Base-by-base conservation (phyloP, 345 rosid species). In the Excoecaria agallocha region DNA sequence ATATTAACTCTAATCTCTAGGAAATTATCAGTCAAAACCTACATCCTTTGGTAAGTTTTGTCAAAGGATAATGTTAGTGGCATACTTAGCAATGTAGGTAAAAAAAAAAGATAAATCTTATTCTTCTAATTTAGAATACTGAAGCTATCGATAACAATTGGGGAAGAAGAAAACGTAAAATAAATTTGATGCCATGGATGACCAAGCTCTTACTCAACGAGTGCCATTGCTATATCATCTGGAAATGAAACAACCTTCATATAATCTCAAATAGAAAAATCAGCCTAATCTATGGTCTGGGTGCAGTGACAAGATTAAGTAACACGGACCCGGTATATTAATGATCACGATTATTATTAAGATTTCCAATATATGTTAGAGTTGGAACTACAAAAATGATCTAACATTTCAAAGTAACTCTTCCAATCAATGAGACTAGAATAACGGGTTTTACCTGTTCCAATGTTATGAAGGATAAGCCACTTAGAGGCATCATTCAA, bases 171-270 rank as follows among this genome's bases (percentile, higher is more conserved):
- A 54, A 92, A 93, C 80, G 89, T 97, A 9, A 97, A 92, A 82
- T 94, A 94, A 72, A 91, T 43, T 6, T 92, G 84, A 2, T 84
- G 87, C 97, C 97, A 94, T 58, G 97, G 98, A 76, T 76, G 89
- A 69, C 97, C 98, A 74, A 94, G 95, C 86, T 94, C 97, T 89
- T 94, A 93, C 74, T 91, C 87, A 25, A 94, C 78, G 77, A 94
- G 93, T 74, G 97, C 97, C 98, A 94, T 92, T 57, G 97, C 98
- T 45, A 94, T 82, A 86, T 91, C 97, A 82, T 91, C 98, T 63
- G 98, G 98, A 85, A 84, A 94, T 76, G 98, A 94, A 83, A 97
- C 97, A 74, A 94, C 98, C 98, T 94, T 84, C 80, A 81, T 76
- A 86, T 60, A 79, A 69, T 73, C 77, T 72, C 80, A 77, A 62